Evolutionary conservation across 805 yeast genomes (phyloP), one percentile per base, ranked within the genome.

Genomic region (Scheffersomyces coipomensis): DNA sequence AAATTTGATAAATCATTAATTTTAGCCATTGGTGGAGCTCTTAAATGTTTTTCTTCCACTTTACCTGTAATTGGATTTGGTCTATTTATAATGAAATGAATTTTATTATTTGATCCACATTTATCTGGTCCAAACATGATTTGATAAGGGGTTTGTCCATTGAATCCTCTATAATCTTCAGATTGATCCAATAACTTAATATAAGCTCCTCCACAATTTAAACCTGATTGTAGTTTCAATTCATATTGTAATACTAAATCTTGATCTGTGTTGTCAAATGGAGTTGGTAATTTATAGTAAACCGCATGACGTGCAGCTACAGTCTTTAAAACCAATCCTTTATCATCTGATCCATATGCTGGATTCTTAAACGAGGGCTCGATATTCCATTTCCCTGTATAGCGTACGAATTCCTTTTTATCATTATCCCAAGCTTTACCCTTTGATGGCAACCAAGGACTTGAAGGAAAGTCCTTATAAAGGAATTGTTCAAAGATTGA

Each of bases 41-140:
- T 59, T 43, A 87, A 68, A 50, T 81, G 85, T 59, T 86, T 83
- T 62, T 87, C 89, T 56, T 82, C 85, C 43, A 71, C 68, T 43
- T 67, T 72, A 5, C 79, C 81, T 19, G 79, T 70, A 19, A 53
- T 44, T 33, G 79, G 81, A 57, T 77, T 75, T 51, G 72, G 70
- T 51, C 85, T 75, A 41, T 73, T 76, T 43, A 88, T 53, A 40
- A 88, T 85, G 48, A 89, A 78, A 55, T 86, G 95, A 24, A 90
- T 82, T 61, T 81, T 85, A 66, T 88, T 86, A 33, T 83, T 75
- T 38, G 79, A 56, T 2, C 95, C 96, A 66, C 97, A 90, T 58
- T 76, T 79, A 63, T 90, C 97, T 32, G 97, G 97, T 16, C 97
- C 97, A 67, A 90, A 90, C 91, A 90, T 85, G 47, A 90, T 66